These are phyloP conservation scores for Nymphaea colorata DNA, from an alignment of 164 flowering plant genomes.

Conservation along the genomic window DNA sequence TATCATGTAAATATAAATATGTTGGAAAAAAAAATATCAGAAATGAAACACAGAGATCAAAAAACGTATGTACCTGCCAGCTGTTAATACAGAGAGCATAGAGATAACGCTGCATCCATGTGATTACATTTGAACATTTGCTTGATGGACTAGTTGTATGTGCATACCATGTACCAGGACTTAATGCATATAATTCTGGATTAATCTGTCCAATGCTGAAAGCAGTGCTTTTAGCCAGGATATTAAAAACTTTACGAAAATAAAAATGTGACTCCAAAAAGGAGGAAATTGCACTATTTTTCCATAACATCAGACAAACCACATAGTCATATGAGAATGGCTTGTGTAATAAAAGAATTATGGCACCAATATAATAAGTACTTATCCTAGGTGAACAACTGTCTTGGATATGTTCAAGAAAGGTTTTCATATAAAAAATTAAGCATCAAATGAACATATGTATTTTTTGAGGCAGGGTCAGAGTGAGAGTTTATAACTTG, in stretches of 20 bases:
- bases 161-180: constrained; percentile 44
- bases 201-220: constrained; percentile 89
- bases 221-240: neutral
- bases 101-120: constrained; percentile 65
- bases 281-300: neutral
- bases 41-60: neutral
- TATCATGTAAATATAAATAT: no score
- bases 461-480: no score
- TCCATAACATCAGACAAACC: no score
- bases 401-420: no score
- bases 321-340: no score
- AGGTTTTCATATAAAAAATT: no score
- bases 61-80: constrained; percentile 67
- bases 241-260: neutral
- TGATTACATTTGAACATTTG: constrained; percentile 16
- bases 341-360: no score
- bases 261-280: neutral
- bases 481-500: no score
- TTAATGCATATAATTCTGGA: constrained; percentile 72
- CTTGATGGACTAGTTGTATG: constrained; percentile 11
- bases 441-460: no score
- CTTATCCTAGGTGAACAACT: no score
- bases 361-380: no score
- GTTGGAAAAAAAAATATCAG: no score
- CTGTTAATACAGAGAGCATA: constrained; percentile 81